Percentiles rank a stretch among this genome's conserved stretches.
These are phyloP conservation scores for Pseudomassariella vexata DNA, from an alignment of 2,329 filamentous ascomycete species.

Conservation along the genomic window DNA sequence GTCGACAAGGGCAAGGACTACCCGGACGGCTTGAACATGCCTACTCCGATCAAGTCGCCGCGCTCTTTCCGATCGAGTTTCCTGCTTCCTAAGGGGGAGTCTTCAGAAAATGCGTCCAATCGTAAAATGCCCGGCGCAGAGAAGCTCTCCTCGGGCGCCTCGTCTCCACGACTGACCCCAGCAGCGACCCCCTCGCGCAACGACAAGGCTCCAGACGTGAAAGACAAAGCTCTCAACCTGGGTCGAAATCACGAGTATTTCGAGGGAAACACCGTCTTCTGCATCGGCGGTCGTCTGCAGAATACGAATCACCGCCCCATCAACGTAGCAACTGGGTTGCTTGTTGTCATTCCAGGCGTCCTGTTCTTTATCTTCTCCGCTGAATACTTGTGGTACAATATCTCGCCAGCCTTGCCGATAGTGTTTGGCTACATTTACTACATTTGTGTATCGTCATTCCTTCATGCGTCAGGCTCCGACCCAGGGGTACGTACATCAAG, in stretches of 20 bases:
- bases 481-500: slow-evolving; percentile 68
- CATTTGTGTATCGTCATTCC: slow-evolving; percentile 85
- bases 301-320: slow-evolving; percentile 84
- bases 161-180: slow-evolving; percentile 58
- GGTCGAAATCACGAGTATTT: slow-evolving; percentile 89
- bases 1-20: slow-evolving; percentile 53
- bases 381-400: slow-evolving; percentile 77
- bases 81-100: slow-evolving; percentile 56
- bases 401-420: slow-evolving; percentile 85
- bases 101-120: slow-evolving; percentile 44
- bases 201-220: slow-evolving; percentile 18
- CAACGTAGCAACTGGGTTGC: slow-evolving; percentile 77
- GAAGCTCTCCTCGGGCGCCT: slow-evolving; percentile 75
- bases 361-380: slow-evolving; percentile 86
- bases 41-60: slow-evolving; percentile 64
- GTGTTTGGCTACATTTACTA: slow-evolving; percentile 88
- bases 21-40: slow-evolving; percentile 43
- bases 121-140: slow-evolving; percentile 64
- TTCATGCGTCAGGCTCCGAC: slow-evolving; percentile 88
- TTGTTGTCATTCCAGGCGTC: slow-evolving; percentile 71
- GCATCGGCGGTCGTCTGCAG: slow-evolving; percentile 75
- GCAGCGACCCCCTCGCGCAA: slow-evolving; percentile 15
- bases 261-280: slow-evolving; percentile 88
- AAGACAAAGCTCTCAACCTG: slow-evolving; percentile 33
- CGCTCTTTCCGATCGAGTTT: slow-evolving; percentile 74